Evolutionary conservation across 176 grass and related monocot genomes (phyloP), one percentile per base, ranked within the genome.

Genomic region (Oropetium thomaeum): DNA sequence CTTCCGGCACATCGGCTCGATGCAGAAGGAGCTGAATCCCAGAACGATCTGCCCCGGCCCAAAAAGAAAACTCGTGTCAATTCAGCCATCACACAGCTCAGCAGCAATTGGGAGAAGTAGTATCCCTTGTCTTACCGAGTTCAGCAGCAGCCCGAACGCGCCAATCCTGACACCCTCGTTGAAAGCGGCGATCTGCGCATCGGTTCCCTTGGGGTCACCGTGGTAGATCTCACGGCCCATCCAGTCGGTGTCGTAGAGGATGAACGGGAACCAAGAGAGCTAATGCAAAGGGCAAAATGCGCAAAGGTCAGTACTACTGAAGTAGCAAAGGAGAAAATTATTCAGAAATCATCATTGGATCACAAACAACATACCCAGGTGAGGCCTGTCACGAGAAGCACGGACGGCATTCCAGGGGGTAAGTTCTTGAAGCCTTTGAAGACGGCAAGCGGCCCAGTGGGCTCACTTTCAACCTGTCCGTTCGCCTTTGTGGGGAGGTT

Each of bases 201-300:
- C 25, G 32, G 7, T 76, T 22, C 96, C 96, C 67, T 81, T 95
- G 4, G 96, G 88, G 40, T 91, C 54, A 7, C 96, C 96, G 64
- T 98, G 96, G 82, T 92, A 94, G 76, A 99, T 86, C 83, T 99
- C 96, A 67, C 91, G 96, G 20, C 96, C 91, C 96, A 99, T 95
- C 91, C 96, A 95, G 72, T 99, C 96, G 9, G 96, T 99, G 85
- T 99, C 91, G 60, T 99, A 99, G 2, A 99, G 89, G 82, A 92
- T 92, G 75, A 95, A 99, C 1, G 89, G 96, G 65, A 99, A 95
- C 91, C 96, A 99, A 17, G 96, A 84, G 28, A 99, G 51, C 96
- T 99, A 29, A 29, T 10, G 34, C 4, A 0, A 23, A 7, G 8
- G 65, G 76, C 44, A 86, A 20, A 7, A 79, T 48, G 8, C 58